These are phyloP conservation scores for Kewa caespitosa DNA, from an alignment of 179 eudicot species.

Conservation along the genomic window DNA sequence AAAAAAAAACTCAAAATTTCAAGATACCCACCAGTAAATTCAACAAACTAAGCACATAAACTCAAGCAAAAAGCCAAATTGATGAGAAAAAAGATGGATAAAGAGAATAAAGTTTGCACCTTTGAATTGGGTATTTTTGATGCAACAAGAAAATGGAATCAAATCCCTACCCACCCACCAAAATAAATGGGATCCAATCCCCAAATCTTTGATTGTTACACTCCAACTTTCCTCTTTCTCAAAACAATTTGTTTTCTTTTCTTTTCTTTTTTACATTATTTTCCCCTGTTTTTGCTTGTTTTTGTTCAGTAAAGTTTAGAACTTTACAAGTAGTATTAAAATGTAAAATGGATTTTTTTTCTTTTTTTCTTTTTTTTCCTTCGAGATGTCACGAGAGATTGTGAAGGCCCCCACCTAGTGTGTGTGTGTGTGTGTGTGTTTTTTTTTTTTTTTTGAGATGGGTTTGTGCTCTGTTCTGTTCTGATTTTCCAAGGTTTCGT, in stretches of 20 bases:
- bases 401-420: neutral
- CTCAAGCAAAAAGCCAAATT: neutral
- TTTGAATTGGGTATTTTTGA: slow-evolving; percentile 16
- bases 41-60: slow-evolving; percentile 12
- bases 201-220: neutral
- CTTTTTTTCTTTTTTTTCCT: too few relatives aligned
- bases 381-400: slow-evolving; percentile 24
- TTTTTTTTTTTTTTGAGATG: too few relatives aligned
- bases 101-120: slow-evolving; percentile 11
- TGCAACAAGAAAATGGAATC: slow-evolving; percentile 8
- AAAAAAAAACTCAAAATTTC: too few relatives aligned
- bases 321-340: too few relatives aligned
- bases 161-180: slow-evolving; percentile 13
- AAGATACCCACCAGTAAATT: slow-evolving; percentile 17
- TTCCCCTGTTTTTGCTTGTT: neutral
- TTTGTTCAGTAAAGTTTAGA: neutral
- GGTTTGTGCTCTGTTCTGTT: too few relatives aligned
- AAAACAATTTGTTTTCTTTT: neutral
- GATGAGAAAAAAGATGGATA: neutral
- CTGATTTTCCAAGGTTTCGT: too few relatives aligned
- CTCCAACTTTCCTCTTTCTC: neutral
- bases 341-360: too few relatives aligned
- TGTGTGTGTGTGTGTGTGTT: too few relatives aligned
- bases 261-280: too few relatives aligned
- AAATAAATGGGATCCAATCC: slow-evolving; percentile 29